These are phyloP conservation scores for Chytriomyces sp. DNA, from an alignment of 192 early-diverging fungal genomes.

Conservation along the genomic window DNA sequence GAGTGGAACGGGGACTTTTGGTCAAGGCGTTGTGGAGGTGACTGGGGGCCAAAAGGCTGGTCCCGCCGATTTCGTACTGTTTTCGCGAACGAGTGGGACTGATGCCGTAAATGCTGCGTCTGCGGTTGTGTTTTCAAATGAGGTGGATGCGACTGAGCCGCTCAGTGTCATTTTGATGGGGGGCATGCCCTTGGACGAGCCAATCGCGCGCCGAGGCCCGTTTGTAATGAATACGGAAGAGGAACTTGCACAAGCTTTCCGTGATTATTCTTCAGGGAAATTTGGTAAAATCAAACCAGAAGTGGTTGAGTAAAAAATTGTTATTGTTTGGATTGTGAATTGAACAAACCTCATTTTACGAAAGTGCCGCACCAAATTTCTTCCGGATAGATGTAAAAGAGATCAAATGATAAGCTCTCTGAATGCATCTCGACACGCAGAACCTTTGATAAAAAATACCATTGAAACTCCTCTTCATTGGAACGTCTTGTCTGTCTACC, in stretches of 20 bases:
- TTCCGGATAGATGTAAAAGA: too few relatives aligned
- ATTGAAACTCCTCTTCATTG: too few relatives aligned
- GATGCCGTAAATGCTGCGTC: background rate
- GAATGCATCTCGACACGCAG: too few relatives aligned
- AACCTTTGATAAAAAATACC: too few relatives aligned
- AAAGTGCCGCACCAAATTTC: too few relatives aligned
- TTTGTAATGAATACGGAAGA: constrained; percentile 69
- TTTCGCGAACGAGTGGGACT: background rate
- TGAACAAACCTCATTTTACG: too few relatives aligned
- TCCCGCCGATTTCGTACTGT: constrained; percentile 11
- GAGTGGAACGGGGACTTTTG: constrained; percentile 8
- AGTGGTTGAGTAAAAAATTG: background rate
- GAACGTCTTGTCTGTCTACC: too few relatives aligned
- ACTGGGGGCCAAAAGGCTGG: constrained; percentile 40
- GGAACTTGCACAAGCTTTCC: constrained; percentile 56
- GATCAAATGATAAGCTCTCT: too few relatives aligned
- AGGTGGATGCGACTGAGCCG: constrained; percentile 19
- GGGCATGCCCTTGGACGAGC: constrained; percentile 58
- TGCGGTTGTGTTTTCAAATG: constrained; percentile 26
- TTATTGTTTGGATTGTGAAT: too few relatives aligned
- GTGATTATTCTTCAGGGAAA: constrained; percentile 59
- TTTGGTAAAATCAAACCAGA: constrained; percentile 51
- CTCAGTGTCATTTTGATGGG: constrained; percentile 43
- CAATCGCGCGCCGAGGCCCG: constrained; percentile 61
- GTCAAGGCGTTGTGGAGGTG: background rate